Evolutionary conservation across 768 basidiomycete genomes (phyloP), one percentile per base, ranked within the genome.

Genomic region (Baorangia bicolor): DNA sequence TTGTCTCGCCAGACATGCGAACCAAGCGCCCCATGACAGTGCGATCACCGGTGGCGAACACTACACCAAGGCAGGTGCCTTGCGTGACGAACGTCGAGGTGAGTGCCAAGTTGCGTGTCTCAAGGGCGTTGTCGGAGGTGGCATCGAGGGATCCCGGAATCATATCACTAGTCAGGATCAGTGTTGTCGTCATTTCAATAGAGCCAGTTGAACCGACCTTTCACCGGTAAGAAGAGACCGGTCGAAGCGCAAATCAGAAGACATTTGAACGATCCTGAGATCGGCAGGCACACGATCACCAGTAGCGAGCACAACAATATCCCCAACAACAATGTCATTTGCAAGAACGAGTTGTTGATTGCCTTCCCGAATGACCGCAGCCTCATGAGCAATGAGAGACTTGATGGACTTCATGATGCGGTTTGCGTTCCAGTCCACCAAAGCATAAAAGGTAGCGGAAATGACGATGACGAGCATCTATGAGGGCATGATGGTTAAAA

Each of bases 271-370:
- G 10, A 86, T 73, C 25, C 84, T 77, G 28, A 85, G 69, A 60
- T 86, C 85, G 0, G 84, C 82, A 7, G 84, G 84, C 6, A 85
- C 74, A 12, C 84, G 77, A 58, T 85, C 81, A 18, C 83, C 83
- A 3, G 82, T 77, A 30, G 73, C 65, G 62, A 84, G 81, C 3
- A 74, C 73, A 51, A 84, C 75, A 33, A 84, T 67, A 59, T 84
- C 83, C 12, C 83, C 83, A 0, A 82, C 82, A 1, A 87, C 76
- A 28, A 87, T 77, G 44, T 84, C 78, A 38, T 78, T 78, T 28
- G 84, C 82, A 20, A 73, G 70, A 3, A 82, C 69, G 20, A 77
- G 77, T 34, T 78, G 74, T 41, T 74, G 75, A 34, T 75, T 74
- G 9, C 78, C 76, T 51, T 83, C 79, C 1, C 83, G 75, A 18